phyloP scores from a whole-genome alignment of 306 rosid species.

The Cucurbita argyrosperma region DNA sequence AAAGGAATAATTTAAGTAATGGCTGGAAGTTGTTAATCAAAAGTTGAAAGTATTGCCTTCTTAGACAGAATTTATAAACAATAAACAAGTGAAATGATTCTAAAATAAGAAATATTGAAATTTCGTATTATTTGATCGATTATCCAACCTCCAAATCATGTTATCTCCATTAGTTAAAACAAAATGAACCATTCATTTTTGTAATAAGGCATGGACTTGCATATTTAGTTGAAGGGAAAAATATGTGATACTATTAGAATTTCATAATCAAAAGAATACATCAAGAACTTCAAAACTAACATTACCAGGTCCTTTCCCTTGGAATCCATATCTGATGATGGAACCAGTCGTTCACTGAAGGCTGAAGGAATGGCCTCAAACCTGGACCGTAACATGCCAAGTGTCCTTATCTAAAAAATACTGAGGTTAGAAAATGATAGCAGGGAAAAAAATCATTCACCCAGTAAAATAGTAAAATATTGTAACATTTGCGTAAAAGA shows the following conservation, averaged over 20 bases:
- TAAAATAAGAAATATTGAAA: not conserved
- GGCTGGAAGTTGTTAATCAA: not conserved
- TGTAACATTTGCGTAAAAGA: not conserved
- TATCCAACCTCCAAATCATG: not conserved
- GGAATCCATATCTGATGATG: slow-evolving; percentile 20
- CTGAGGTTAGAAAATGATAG: slow-evolving; percentile 12
- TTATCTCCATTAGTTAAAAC: not conserved
- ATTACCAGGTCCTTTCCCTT: slow-evolving; percentile 24
- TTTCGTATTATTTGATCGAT: not conserved
- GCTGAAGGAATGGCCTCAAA: slow-evolving; percentile 64
- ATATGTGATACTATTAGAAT: not conserved
- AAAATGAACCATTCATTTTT: not conserved
- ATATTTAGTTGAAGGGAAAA: not conserved
- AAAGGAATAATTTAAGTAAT: not conserved
- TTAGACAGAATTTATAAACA: not conserved
- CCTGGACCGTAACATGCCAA: slow-evolving; percentile 92
- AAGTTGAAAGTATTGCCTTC: not conserved
- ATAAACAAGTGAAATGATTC: not conserved
- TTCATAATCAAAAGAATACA: not conserved
- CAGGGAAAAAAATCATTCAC: slow-evolving; percentile 7
- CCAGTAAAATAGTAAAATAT: not conserved
- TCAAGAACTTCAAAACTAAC: not conserved
- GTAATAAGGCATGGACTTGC: not conserved
- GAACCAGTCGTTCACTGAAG: slow-evolving; percentile 55
- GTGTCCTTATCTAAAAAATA: slow-evolving; percentile 81